A percentile compares a stretch with the other conserved stretches of the same genome.
phyloP scores from a whole-genome alignment of 345 rosid species.

The Sonneratia caseolaris region DNA sequence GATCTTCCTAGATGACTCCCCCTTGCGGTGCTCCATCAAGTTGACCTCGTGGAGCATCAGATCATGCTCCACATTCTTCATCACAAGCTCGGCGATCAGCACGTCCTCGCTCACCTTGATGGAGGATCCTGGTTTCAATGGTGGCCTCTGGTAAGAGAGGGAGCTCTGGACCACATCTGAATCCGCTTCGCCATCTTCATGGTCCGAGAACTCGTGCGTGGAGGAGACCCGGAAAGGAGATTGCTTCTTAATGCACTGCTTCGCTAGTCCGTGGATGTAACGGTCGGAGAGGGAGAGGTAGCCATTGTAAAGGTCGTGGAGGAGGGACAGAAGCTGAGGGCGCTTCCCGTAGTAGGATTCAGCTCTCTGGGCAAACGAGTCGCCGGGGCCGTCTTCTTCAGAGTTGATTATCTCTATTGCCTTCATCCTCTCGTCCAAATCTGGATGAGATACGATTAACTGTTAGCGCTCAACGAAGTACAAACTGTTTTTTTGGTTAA shows the following conservation, averaged over 20 bases:
- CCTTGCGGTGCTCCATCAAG: constrained; percentile 22
- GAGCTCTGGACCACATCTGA: constrained; percentile 29
- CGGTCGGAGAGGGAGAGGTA: constrained; percentile 37
- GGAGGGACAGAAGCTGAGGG: constrained; percentile 46
- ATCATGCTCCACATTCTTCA: constrained; percentile 34
- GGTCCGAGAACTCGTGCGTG: not conserved
- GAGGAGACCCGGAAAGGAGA: not conserved
- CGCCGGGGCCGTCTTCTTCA: constrained; percentile 27
- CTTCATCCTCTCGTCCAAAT: constrained; percentile 42
- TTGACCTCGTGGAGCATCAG: constrained; percentile 26
- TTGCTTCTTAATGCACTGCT: not conserved
- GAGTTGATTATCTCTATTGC: constrained; percentile 15
- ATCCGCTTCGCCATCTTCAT: constrained; percentile 11
- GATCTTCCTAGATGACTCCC: constrained; percentile 31
- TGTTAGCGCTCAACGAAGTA: not conserved
- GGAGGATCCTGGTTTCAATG: not conserved
- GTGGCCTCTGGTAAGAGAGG: constrained; percentile 26
- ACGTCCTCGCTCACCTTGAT: constrained; percentile 12
- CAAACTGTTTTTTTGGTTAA: no score
- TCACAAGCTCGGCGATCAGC: constrained; percentile 32
- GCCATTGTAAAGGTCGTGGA: constrained; percentile 49
- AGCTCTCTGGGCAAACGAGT: constrained; percentile 55
- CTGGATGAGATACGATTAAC: constrained; percentile 10
- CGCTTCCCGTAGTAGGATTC: constrained; percentile 57
- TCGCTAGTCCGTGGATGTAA: constrained; percentile 7